These are phyloP conservation scores for Lachnellula occidentalis DNA, from an alignment of 2,329 filamentous ascomycete species.

Conservation along the genomic window DNA sequence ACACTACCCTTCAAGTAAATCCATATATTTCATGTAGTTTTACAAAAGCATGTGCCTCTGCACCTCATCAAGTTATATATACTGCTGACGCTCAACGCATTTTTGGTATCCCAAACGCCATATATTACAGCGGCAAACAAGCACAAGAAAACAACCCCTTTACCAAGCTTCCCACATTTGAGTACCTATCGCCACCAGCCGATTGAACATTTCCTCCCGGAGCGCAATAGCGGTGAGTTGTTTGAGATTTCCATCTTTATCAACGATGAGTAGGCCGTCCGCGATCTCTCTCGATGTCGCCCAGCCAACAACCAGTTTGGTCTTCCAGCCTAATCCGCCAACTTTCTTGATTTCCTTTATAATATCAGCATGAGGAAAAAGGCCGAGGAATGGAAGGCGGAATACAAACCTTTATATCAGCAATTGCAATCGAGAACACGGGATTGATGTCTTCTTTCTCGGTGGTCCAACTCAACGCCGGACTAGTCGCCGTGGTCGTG, in stretches of 20 bases:
- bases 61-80: too few species aligned
- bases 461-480: conserved; percentile 48
- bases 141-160: too few species aligned
- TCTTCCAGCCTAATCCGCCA: conserved; percentile 79
- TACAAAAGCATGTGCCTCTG: too few species aligned
- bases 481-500: conserved; percentile 49
- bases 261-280: conserved; percentile 53
- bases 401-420: conserved; percentile 1
- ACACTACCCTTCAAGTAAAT: too few species aligned
- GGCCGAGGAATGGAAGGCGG: neutral
- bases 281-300: conserved; percentile 67
- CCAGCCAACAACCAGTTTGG: conserved; percentile 76
- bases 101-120: too few species aligned
- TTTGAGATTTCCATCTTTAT: conserved; percentile 44
- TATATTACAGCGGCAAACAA: too few species aligned
- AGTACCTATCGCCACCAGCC: conserved; percentile 66
- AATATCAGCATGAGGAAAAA: neutral
- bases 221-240: conserved; percentile 66
- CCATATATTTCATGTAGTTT: too few species aligned
- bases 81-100: too few species aligned
- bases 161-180: conserved; percentile 82
- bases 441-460: conserved; percentile 45
- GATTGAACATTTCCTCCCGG: conserved; percentile 76
- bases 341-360: conserved; percentile 65
- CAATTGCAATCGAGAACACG: conserved; percentile 64